Conservation (phyloP, 2,329 filamentous ascomycete genomes). For the Niveomyces coronatus region DNA sequence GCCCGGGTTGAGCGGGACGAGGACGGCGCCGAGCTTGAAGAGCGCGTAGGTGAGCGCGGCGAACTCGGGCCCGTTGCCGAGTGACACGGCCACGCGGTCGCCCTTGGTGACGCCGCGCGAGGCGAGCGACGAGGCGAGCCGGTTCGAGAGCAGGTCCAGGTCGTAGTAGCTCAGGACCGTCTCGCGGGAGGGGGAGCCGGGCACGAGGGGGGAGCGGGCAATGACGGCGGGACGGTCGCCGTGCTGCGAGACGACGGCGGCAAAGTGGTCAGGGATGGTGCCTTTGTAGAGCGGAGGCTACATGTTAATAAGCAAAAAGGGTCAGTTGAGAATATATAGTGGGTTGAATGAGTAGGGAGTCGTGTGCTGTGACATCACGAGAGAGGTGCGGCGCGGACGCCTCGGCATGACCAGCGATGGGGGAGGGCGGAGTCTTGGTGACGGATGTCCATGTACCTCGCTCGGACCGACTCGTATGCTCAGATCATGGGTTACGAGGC, state of each 20-base stretch:
- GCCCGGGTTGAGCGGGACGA: constrained; percentile 87
- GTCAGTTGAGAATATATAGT: background rate
- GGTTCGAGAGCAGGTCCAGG: constrained; percentile 68
- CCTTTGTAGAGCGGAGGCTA: constrained; percentile 56
- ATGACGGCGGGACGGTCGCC: constrained; percentile 55
- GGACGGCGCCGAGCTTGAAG: constrained; percentile 87
- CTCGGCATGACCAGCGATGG: too few species aligned
- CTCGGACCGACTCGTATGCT: constrained; percentile 13
- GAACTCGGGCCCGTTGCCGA: constrained; percentile 80
- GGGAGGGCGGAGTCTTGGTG: too few species aligned
- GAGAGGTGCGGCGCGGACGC: too few species aligned
- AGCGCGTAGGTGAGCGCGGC: constrained; percentile 78
- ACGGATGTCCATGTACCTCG: constrained; percentile 10
- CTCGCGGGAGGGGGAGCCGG: constrained; percentile 46
- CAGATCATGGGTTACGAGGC: constrained; percentile 6
- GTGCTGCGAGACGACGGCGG: constrained; percentile 49
- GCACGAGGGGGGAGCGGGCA: constrained; percentile 30
- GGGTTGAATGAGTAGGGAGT: background rate
- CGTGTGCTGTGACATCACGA: background rate
- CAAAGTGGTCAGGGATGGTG: constrained; percentile 66
- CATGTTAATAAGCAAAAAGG: too few species aligned
- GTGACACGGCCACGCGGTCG: constrained; percentile 72
- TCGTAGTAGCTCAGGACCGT: constrained; percentile 60
- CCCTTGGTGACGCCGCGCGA: constrained; percentile 68
- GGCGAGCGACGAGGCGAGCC: constrained; percentile 59